Conservation (phyloP, 441 rosid species). For the Adansonia grandidieri region DNA sequence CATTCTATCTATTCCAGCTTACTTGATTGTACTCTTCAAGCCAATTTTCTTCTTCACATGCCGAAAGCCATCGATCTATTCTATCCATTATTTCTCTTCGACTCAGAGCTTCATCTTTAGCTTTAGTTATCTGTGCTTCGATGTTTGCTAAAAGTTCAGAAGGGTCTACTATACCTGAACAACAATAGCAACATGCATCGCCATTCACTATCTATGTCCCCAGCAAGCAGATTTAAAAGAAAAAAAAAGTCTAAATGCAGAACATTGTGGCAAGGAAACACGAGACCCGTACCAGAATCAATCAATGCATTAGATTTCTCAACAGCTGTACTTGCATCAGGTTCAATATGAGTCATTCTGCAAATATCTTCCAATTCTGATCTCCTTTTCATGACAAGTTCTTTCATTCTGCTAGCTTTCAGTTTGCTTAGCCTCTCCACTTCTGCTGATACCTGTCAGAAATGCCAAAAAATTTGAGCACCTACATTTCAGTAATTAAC, state of each 20-base stretch:
- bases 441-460: conserved; percentile 69
- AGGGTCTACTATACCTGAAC: conserved; percentile 73
- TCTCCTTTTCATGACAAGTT: conserved; percentile 73
- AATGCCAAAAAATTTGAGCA: conserved; percentile 22
- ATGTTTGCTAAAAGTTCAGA: conserved; percentile 70
- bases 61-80: conserved; percentile 72
- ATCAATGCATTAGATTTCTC: conserved; percentile 76
- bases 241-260: neutral
- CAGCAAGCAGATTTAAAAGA: neutral
- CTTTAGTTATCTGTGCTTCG: conserved; percentile 59
- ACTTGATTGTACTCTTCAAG: conserved; percentile 75
- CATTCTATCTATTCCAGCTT: conserved; percentile 22
- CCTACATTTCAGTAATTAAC: conserved; percentile 10
- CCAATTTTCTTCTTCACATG: conserved; percentile 83
- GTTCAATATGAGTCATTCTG: conserved; percentile 59
- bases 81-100: conserved; percentile 78
- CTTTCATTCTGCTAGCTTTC: conserved; percentile 74
- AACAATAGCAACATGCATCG: conserved; percentile 13
- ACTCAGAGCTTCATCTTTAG: conserved; percentile 61
- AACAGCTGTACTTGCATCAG: conserved; percentile 65
- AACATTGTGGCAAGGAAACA: conserved; percentile 16
- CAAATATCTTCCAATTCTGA: conserved; percentile 66
- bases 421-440: conserved; percentile 61
- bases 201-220: neutral
- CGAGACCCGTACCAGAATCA: conserved; percentile 57